These are phyloP conservation scores for Skeletonema potamos DNA, from an alignment of 108 stramenopile genomes.

Conservation along the genomic window DNA sequence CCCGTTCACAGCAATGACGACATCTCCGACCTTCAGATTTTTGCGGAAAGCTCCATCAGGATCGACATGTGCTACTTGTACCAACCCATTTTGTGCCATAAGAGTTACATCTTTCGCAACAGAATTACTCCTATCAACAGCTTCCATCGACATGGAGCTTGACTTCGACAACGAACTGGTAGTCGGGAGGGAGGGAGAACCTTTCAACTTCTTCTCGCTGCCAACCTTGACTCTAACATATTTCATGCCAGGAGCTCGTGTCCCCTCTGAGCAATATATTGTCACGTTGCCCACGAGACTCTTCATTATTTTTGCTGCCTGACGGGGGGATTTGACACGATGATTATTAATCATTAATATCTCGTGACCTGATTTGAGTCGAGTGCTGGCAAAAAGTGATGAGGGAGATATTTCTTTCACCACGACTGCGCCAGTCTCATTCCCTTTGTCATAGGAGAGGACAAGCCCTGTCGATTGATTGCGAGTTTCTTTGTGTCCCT, in stretches of 20 bases:
- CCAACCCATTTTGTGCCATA: constrained; percentile 7
- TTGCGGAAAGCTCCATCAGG: constrained; percentile 1
- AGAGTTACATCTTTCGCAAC: neutral
- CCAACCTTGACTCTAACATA: constrained; percentile 13
- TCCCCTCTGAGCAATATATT: constrained; percentile 11
- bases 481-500: constrained; percentile 8
- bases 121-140: too few species aligned
- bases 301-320: constrained; percentile 26
- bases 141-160: too few species aligned
- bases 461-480: constrained; percentile 25
- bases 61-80: constrained; percentile 9
- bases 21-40: neutral
- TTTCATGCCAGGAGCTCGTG: constrained; percentile 15
- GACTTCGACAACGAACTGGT: too few species aligned
- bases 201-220: neutral
- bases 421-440: constrained; percentile 2
- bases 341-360: constrained; percentile 16
- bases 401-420: constrained; percentile 17
- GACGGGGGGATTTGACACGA: constrained; percentile 26
- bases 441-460: neutral
- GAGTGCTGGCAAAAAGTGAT: constrained; percentile 20
- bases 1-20: constrained; percentile 14
- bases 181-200: too few species aligned
- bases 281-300: constrained; percentile 12
- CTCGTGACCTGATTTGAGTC: constrained; percentile 13